A percentile compares a stretch with the other conserved stretches of the same genome.
Evolutionary conservation across 2,329 filamentous ascomycete species (phyloP).

Genomic region (Tolypocladium tundrense): DNA sequence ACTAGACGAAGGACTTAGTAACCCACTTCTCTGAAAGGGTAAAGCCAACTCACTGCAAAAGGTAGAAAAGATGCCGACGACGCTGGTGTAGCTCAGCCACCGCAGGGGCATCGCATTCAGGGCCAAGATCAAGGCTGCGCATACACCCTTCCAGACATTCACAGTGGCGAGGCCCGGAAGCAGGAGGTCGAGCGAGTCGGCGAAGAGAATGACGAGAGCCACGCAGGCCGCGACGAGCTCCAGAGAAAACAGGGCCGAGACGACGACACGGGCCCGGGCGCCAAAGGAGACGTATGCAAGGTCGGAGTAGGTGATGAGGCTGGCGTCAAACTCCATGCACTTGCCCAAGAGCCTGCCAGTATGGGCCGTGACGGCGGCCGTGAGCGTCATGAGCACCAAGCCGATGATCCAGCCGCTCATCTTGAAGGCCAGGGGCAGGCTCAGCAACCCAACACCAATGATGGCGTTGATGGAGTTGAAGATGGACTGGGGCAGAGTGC

Average conservation of each 20-base stretch:
- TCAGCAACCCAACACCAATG: constrained; percentile 82
- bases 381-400: constrained; percentile 60
- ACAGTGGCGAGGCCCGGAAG: constrained; percentile 58
- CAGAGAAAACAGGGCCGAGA: constrained; percentile 76
- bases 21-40: neutral
- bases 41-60: constrained; percentile 61
- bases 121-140: constrained; percentile 66
- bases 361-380: constrained; percentile 69
- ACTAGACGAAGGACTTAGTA: constrained; percentile 38
- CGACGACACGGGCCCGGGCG: constrained; percentile 66
- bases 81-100: constrained; percentile 78
- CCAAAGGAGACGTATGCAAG: constrained; percentile 88
- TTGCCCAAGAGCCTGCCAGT: constrained; percentile 78
- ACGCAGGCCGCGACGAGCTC: constrained; percentile 85
- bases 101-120: constrained; percentile 78
- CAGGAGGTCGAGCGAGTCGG: constrained; percentile 73
- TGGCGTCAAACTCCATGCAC: constrained; percentile 78
- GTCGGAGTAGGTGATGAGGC: constrained; percentile 88
- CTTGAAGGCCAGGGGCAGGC: constrained; percentile 76
- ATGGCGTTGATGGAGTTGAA: constrained; percentile 95
- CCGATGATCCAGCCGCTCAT: constrained; percentile 86
- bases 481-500: constrained; percentile 88
- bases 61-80: constrained; percentile 85
- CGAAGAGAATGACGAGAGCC: constrained; percentile 84
- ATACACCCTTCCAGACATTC: constrained; percentile 75